phyloP scores from a whole-genome alignment of 2,329 filamentous ascomycete species.

The Sphaerulina musiva region DNA sequence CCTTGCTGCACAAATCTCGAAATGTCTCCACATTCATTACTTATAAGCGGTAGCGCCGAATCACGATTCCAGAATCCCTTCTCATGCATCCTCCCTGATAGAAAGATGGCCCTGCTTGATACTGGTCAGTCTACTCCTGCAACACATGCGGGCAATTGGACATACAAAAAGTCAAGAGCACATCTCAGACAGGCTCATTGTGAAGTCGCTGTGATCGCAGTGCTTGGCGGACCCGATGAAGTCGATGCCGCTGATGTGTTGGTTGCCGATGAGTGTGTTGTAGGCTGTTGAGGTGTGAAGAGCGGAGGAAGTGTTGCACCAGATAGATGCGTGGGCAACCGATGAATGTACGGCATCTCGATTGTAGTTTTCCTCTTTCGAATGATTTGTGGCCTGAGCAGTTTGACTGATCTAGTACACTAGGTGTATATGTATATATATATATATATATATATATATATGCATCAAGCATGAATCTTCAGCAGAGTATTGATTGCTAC shows the following conservation, averaged over 20 bases:
- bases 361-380: too few relatives aligned
- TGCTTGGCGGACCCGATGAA: neutral
- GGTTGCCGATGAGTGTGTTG: neutral
- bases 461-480: too few relatives aligned
- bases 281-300: neutral
- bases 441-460: too few relatives aligned
- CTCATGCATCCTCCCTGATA: neutral
- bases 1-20: neutral
- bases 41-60: neutral
- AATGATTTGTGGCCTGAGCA: too few relatives aligned
- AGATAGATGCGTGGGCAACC: conserved; percentile 3
- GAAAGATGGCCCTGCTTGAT: neutral
- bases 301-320: neutral
- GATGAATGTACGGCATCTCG: conserved; percentile 11
- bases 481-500: too few relatives aligned
- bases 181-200: neutral
- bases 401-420: too few relatives aligned
- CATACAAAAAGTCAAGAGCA: neutral
- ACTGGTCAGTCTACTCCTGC: neutral
- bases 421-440: too few relatives aligned
- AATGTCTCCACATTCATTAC: neutral
- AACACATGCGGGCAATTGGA: neutral
- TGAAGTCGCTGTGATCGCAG: neutral
- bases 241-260: neutral
- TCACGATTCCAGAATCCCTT: neutral